Evolutionary conservation across 148 eudicot genomes (phyloP), one percentile per base, ranked within the genome.

Genomic region (Silene conica): DNA sequence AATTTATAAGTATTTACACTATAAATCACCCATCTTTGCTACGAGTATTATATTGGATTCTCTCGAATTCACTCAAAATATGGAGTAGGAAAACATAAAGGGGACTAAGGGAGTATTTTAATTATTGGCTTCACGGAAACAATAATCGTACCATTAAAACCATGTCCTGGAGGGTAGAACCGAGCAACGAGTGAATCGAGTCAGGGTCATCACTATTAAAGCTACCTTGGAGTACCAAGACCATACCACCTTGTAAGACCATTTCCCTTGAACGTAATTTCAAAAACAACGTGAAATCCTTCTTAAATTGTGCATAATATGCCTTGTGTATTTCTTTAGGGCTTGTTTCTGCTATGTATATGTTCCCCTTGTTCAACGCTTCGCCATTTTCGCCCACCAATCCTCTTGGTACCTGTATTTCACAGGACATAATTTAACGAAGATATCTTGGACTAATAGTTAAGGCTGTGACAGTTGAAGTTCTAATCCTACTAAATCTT

Each of bases 221-320:
- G 78, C 87, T 78, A 20, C 82, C 85, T 6, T 76, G 9, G 54
- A 86, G 48, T 19, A 85, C 77, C 73, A 89, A 71, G 28, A 89
- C 80, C 87, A 89, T 85, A 22, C 60, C 76, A 1, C 90, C 92
- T 8, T 85, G 80, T 16, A 77, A 64, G 16, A 80, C 65, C 16
- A 89, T 71, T 69, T 89, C 93, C 50, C 63, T 63, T 0, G 89
- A 76, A 14, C 90, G 83, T 41, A 75, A 74, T 15, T 78, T 76
- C 48, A 87, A 63, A 65, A 88, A 88, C 28, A 57, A 52, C 1
- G 82, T 71, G 80, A 89, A 89, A 56, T 89, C 88, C 1, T 18
- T 82, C 28, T 72, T 69, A 64, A 81, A 89, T 64, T 89, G 90
- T 12, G 66, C 63, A 31, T 77, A 61, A 38, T 87, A 89, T 46